Conservation (phyloP, 352 stramenopile species). For the Phytophthora melonis region DNA sequence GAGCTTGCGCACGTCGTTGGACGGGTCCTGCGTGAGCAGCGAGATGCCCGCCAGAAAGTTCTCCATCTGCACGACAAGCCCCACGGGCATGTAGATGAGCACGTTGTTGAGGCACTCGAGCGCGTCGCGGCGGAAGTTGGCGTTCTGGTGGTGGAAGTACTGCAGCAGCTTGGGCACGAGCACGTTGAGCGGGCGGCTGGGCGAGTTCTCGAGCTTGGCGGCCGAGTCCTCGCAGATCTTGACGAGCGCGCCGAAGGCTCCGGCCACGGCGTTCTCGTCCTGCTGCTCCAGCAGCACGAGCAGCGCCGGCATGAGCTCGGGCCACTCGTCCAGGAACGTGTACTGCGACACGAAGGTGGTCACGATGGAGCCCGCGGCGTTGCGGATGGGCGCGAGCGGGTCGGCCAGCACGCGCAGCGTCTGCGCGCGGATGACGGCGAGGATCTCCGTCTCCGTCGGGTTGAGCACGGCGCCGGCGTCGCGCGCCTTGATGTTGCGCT, state of each 20-base stretch:
- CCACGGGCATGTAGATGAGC: constrained; percentile 89
- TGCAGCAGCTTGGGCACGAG: constrained; percentile 91
- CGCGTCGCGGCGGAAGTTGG: constrained; percentile 82
- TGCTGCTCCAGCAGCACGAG: constrained; percentile 65
- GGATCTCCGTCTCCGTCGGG: constrained; percentile 73
- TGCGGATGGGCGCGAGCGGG: constrained; percentile 74
- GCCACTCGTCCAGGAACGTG: constrained; percentile 90
- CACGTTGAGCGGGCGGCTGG: constrained; percentile 85
- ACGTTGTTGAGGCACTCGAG: constrained; percentile 93
- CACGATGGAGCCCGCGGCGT: constrained; percentile 77
- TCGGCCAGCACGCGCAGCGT: constrained; percentile 77
- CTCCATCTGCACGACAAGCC: constrained; percentile 92
- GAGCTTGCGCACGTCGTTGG: constrained; percentile 82
- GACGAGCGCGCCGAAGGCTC: constrained; percentile 84
- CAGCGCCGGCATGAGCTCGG: constrained; percentile 86
- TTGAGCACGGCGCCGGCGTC: constrained; percentile 62
- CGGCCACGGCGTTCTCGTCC: constrained; percentile 77
- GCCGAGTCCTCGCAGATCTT: constrained; percentile 94
- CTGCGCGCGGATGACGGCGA: constrained; percentile 82
- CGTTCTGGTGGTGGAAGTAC: constrained; percentile 89
- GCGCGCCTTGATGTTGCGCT: constrained; percentile 88
- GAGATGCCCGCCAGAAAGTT: constrained; percentile 91
- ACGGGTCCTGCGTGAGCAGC: constrained; percentile 85
- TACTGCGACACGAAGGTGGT: constrained; percentile 91
- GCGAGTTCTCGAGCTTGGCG: constrained; percentile 89